These are phyloP conservation scores for Orobanche coerulescens DNA, from an alignment of 257 asterid species.

Conservation along the genomic window DNA sequence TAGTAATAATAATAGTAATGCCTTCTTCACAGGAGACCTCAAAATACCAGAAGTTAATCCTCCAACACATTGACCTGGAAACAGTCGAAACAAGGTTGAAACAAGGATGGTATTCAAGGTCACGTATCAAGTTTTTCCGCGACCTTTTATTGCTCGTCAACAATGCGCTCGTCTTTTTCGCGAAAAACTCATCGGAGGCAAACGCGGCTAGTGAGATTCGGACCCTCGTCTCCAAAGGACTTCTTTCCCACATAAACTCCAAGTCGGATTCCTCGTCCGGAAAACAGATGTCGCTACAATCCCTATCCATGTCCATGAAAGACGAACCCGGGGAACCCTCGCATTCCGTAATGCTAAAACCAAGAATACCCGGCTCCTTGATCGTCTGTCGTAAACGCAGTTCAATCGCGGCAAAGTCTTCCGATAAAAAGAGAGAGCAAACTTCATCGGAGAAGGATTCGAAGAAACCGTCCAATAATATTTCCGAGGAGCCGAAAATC, in stretches of 20 bases:
- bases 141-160: conserved; percentile 59
- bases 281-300: conserved; percentile 44
- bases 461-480: conserved; percentile 23
- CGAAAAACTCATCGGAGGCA: conserved; percentile 37
- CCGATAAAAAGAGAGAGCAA: conserved; percentile 48
- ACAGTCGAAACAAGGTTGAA: conserved; percentile 40
- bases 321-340: conserved; percentile 36
- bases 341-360: conserved; percentile 39
- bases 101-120: conserved; percentile 42
- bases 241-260: conserved; percentile 28
- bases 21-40: conserved; percentile 43
- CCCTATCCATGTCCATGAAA: conserved; percentile 36
- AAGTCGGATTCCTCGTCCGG: conserved; percentile 47
- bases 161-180: conserved; percentile 59
- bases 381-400: conserved; percentile 68
- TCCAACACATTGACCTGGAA: conserved; percentile 50
- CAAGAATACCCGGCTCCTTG: conserved; percentile 48
- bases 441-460: conserved; percentile 25
- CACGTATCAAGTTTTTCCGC: conserved; percentile 50
- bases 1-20: no score
- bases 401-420: conserved; percentile 47
- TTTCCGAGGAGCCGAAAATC: conserved; percentile 45
- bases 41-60: conserved; percentile 37
- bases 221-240: conserved; percentile 33
- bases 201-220: conserved; percentile 48